Base-by-base conservation (phyloP, 2,329 filamentous ascomycete species). In the Colletotrichum paranaense region DNA sequence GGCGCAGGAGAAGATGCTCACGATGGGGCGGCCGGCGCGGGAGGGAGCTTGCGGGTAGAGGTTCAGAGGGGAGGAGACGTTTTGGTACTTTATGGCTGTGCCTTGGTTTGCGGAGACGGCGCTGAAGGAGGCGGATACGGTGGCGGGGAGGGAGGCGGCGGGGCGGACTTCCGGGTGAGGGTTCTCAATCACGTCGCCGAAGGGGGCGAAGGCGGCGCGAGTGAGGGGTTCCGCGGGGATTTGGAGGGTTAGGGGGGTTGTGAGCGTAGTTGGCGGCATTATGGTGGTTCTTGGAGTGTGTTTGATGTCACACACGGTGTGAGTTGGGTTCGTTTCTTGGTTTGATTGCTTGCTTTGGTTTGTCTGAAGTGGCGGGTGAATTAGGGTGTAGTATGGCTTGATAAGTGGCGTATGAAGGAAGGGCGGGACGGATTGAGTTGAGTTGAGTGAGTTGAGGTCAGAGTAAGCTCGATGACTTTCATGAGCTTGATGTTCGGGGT, bases 1-100 rank as follows among this genome's bases (percentile, higher is more conserved):
- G 62, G 91, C 92, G 81, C 95, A 98, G 68, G 95, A 92, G 82
- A 98, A 98, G 90, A 98, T 92, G 83, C 93, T 98, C 88, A 97
- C 92, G 67, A 93, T 88, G 46, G 93, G 88, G 60, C 86, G 84
- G 2, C 88, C 88, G 1, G 88, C 81, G 76, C 82, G 85, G 79
- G 90, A 93, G 2, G 91, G 90, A 0, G 92, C 88, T 70, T 90
- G 85, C n/a, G 81, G 80, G 81, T 98, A 97, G 74, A 91, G 87
- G 81, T 97, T 90, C 38, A 86, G 85, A 77, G 96, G 88, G 56
- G 89, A 87, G n/a, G 94, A 94, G 74, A 97, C 91, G 79, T 94
- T 89, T 74, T 92, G 89, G 83, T 97, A 97, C 82, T 97, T 97
- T 79, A 96, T 91, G 19, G 97, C 96, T 26, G 92, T 92, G 78